Base-by-base conservation (phyloP, 2,329 filamentous ascomycete species). In the Calonectria hawksworthii region DNA sequence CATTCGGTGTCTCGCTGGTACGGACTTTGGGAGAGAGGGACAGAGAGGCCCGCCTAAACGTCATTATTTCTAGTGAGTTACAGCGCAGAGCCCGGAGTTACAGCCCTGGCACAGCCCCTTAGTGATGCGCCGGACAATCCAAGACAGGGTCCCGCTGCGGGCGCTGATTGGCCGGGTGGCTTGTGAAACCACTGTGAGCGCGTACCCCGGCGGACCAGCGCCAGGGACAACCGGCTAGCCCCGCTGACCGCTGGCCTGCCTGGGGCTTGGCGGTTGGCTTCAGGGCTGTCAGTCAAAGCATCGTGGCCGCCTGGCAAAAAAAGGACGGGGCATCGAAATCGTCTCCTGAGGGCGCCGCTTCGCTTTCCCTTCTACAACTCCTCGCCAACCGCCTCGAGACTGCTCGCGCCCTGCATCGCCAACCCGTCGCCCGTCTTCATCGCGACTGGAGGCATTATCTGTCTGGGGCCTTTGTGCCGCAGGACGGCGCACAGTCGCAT, bases 381-480 rank as follows among this genome's bases (percentile, higher is more conserved):
- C 72, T 66, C 66, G 70, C 56, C 65, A 74, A 73, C 71, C 77
- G 74, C 77, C 74, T 76, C n/a, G 44, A 47, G 69, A 52, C 73
- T 38, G 74, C 68, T 73, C 68, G 69, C 26, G 65, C 34, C 68
- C 26, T 73, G 64, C 23, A 66, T 71, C 74, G 69, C 73, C 80
- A 75, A 79, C 76, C 32, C 64, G n/a, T 56, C 36, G 28, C 41
- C 61, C 38, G 59, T 38, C 47, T 72, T 73, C 34, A 72, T 75
- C 59, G 77, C 74, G 72, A 75, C 67, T 50, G 59, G 59, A 66
- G 73, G 64, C 67, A 70, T 59, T 44, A 74, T 73, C 68, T 68
- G 59, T 74, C 72, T 73, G 70, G 69, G 77, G 76, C 74, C 74
- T 80, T 63, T 75, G 79, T 77, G 78, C 79, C 76, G 77, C 70